Evolutionary conservation across 1,139 yeast species (phyloP).

Genomic region (Suhomyces taliae): DNA sequence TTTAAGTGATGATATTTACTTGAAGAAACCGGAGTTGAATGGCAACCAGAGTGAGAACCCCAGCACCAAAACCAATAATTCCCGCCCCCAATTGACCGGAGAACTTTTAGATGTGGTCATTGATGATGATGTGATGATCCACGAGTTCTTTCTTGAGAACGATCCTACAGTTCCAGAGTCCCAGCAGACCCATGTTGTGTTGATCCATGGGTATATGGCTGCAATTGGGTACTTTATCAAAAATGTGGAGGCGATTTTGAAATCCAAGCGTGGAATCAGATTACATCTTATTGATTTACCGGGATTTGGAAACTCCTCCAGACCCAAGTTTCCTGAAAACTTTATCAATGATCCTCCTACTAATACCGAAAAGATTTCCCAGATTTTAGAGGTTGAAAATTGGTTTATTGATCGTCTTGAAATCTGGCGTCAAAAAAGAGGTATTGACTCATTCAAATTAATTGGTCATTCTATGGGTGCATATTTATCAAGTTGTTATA

Average conservation of each 20-base stretch:
- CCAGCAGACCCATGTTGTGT: slow-evolving; percentile 27
- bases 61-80: background rate
- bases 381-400: slow-evolving; percentile 36
- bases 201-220: slow-evolving; percentile 51
- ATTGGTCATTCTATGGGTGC: slow-evolving; percentile 51
- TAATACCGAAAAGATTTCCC: slow-evolving; percentile 27
- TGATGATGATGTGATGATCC: slow-evolving; percentile 33
- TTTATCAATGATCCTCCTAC: slow-evolving; percentile 26
- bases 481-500: slow-evolving; percentile 40
- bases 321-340: slow-evolving; percentile 38
- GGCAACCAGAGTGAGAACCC: background rate
- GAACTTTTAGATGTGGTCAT: slow-evolving; percentile 33
- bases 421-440: slow-evolving; percentile 33
- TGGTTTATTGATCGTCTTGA: slow-evolving; percentile 48
- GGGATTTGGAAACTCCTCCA: slow-evolving; percentile 47
- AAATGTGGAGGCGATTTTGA: slow-evolving; percentile 35
- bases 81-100: slow-evolving; percentile 14
- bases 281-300: slow-evolving; percentile 43
- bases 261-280: slow-evolving; percentile 32
- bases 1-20: slow-evolving; percentile 30
- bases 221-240: slow-evolving; percentile 46
- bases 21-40: slow-evolving; percentile 11
- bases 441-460: slow-evolving; percentile 29
- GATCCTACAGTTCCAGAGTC: slow-evolving; percentile 17
- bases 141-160: slow-evolving; percentile 39